phyloP scores from a whole-genome alignment of 2,329 filamentous ascomycete genomes.

The Trichoderma asperellum region DNA sequence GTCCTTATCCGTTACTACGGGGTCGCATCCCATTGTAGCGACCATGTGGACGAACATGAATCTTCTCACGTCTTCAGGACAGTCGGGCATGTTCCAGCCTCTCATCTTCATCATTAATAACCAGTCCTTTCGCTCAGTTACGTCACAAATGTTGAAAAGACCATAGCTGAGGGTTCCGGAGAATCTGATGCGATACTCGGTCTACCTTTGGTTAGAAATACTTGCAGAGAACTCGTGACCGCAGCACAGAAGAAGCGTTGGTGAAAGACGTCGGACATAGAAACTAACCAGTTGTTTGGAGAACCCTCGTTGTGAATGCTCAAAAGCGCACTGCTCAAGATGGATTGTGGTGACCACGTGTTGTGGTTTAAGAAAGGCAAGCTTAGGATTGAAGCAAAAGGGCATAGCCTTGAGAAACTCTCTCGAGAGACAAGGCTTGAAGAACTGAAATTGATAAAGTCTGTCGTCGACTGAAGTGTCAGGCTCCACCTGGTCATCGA shows the following conservation, averaged over 20 bases:
- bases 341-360: conserved; percentile 64
- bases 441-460: conserved; percentile 11
- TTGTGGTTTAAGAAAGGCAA: conserved; percentile 70
- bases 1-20: conserved; percentile 70
- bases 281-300: conserved; percentile 57
- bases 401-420: conserved; percentile 50
- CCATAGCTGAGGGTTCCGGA: conserved; percentile 71
- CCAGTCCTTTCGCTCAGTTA: conserved; percentile 51
- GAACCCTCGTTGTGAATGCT: conserved; percentile 53
- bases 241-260: neutral
- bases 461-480: conserved; percentile 5
- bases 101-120: conserved; percentile 55
- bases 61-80: conserved; percentile 42
- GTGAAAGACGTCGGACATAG: neutral
- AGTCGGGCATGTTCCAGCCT: conserved; percentile 61
- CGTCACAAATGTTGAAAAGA: conserved; percentile 70
- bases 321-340: conserved; percentile 60
- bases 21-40: conserved; percentile 68
- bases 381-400: conserved; percentile 63
- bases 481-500: neutral
- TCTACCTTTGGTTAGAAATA: conserved; percentile 31
- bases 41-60: conserved; percentile 79
- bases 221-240: neutral
- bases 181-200: conserved; percentile 41
- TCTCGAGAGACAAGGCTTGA: neutral